Conservation (phyloP, 257 asterid species). For the Solanum chiquidenum region DNA sequence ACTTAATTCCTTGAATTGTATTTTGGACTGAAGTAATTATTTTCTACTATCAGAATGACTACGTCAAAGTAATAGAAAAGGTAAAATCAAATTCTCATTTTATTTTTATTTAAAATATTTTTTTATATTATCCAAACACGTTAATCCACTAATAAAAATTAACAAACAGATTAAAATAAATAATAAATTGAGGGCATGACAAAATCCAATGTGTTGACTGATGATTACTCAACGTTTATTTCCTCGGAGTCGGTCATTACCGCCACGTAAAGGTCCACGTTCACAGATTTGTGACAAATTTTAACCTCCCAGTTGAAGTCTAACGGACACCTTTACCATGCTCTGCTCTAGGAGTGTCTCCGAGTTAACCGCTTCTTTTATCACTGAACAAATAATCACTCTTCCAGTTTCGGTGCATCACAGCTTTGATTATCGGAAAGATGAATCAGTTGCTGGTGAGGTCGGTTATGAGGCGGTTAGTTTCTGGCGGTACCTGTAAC, state of each 20-base stretch:
- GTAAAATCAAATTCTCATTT: background rate
- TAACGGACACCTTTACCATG: background rate
- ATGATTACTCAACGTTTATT: background rate
- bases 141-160: background rate
- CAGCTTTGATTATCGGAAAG: background rate
- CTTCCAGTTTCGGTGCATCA: background rate
- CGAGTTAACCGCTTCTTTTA: background rate
- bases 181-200: too few species aligned
- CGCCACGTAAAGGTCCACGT: background rate
- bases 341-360: background rate
- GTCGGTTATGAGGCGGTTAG: slow-evolving; percentile 35
- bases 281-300: background rate
- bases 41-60: background rate
- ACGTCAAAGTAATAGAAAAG: background rate
- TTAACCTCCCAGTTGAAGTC: background rate
- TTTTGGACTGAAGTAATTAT: background rate
- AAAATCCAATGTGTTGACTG: background rate
- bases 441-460: slow-evolving; percentile 42
- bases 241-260: background rate
- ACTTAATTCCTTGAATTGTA: background rate
- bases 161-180: background rate
- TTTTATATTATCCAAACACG: background rate
- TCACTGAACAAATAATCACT: background rate
- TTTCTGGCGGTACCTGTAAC: slow-evolving; percentile 19
- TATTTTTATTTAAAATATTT: too few species aligned